These are phyloP conservation scores for Babesia caballi DNA, from an alignment of 169 alveolate species.

Conservation along the genomic window DNA sequence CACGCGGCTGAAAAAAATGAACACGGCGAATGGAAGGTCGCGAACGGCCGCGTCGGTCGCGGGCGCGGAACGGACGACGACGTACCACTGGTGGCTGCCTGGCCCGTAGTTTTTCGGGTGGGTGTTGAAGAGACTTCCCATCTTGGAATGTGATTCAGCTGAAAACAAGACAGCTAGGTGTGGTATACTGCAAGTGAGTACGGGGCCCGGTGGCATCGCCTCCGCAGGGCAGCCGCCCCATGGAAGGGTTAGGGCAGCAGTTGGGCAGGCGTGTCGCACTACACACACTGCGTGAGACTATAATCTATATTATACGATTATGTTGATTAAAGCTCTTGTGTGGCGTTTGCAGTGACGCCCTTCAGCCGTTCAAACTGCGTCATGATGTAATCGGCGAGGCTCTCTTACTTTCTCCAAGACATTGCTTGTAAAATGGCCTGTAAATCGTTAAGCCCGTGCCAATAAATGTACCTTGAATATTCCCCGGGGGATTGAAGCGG, in stretches of 20 bases:
- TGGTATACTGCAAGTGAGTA: too few relatives aligned
- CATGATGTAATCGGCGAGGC: neutral
- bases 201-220: too few relatives aligned
- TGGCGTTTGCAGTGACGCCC: neutral
- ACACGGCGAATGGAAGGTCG: neutral
- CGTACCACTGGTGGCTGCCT: constrained; percentile 67
- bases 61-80: neutral
- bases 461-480: constrained; percentile 46
- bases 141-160: constrained; percentile 1
- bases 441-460: neutral
- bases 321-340: neutral
- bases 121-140: constrained; percentile 58
- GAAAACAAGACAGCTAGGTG: too few relatives aligned
- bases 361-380: constrained; percentile 15
- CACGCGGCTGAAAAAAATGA: constrained; percentile 89
- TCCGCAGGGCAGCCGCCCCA: constrained; percentile 30
- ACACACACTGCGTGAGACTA: neutral
- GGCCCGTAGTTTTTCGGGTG: constrained; percentile 67
- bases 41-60: neutral
- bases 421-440: constrained; percentile 39
- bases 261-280: neutral
- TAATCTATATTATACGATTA: neutral
- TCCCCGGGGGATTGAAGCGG: constrained; percentile 61
- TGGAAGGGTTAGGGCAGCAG: constrained; percentile 4
- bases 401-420: constrained; percentile 38